Base-by-base conservation (phyloP, 768 basidiomycete genomes). In the Psilocybe tampanensis region DNA sequence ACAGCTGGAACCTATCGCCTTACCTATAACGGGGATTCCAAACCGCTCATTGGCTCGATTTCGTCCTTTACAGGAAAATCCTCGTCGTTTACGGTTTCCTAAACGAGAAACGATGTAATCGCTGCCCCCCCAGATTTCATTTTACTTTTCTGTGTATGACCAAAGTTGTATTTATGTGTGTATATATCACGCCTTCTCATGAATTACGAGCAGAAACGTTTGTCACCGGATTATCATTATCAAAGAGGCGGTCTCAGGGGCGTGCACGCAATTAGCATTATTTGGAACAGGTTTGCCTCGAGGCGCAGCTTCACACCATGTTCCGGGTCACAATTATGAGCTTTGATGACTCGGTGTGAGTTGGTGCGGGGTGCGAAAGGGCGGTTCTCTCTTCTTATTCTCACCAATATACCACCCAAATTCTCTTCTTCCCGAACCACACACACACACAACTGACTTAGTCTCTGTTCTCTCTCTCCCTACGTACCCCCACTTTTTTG, bases 11-110 rank as follows among this genome's bases (percentile, higher is more conserved):
- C 80, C 4, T 92, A 92, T 71, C 86, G 86, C 23, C 70, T 92
- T 24, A 72, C 68, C 47, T 92, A 92, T 69, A 85, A 82, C 59
- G 91, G 90, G 8, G 89, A 93, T 68, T 83, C 84, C n/a, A 92
- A 92, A 73, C 77, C 84, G 1, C 68, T 88, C 44, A 72, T 85
- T 47, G 89, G 90, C 7, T 71, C 76, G 24, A 86, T 91, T 56
- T 77, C 76, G 12, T 64, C 87, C 1, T 92, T 92, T 70, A 79
- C 77, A 22, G 86, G 86, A 18, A 72, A 72, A 17, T 89, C 89
- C 0, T 80, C 82, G 21, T 79, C 74, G 47, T 92, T 92, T 70
- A 86, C 79, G 2, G 70, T 90, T 36, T 73, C 74, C 56, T 82
- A 64, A 75, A 41, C 29, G 29, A n/a, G 44, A 36, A 8, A 11